Conservation (phyloP, 164 flowering plant genomes). For the Protea cynaroides region DNA sequence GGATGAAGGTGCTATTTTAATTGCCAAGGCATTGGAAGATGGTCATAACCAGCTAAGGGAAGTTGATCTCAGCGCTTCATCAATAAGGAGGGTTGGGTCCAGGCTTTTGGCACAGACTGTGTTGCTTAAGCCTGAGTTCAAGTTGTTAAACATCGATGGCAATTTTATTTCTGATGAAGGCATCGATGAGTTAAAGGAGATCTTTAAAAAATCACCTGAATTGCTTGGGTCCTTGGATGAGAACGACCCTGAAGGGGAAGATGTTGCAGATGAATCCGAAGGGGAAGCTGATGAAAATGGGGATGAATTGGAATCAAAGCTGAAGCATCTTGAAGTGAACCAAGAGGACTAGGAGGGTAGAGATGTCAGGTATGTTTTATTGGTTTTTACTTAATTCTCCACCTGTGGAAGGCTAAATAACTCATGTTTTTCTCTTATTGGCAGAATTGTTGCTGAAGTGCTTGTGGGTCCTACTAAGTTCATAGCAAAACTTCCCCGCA, state of each 20-base stretch:
- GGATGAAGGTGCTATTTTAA: slow-evolving; percentile 62
- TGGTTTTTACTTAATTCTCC: background rate
- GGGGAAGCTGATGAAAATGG: slow-evolving; percentile 26
- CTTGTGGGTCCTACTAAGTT: slow-evolving; percentile 5
- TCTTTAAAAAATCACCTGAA: slow-evolving; percentile 48
- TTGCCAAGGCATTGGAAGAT: slow-evolving; percentile 48
- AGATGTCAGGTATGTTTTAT: slow-evolving; percentile 3
- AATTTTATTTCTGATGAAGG: slow-evolving; percentile 87
- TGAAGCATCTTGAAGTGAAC: slow-evolving; percentile 45
- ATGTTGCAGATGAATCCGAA: slow-evolving; percentile 38
- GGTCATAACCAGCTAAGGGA: slow-evolving; percentile 44
- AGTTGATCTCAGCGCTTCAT: slow-evolving; percentile 64
- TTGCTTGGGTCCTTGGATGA: slow-evolving; percentile 78
- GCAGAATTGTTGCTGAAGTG: slow-evolving; percentile 3
- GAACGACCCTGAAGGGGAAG: slow-evolving; percentile 81
- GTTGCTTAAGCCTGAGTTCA: slow-evolving; percentile 49
- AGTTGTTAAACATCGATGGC: slow-evolving; percentile 56
- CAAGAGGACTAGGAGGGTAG: slow-evolving; percentile 23
- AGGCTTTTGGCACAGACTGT: slow-evolving; percentile 53
- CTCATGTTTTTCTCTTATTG: background rate
- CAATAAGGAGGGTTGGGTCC: slow-evolving; percentile 63
- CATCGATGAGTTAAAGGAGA: slow-evolving; percentile 66
- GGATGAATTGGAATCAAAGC: slow-evolving; percentile 47
- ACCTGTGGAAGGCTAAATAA: background rate
- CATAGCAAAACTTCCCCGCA: background rate